Evolutionary conservation across 805 yeast genomes (phyloP).

Genomic region (Metschnikowia orientalis): DNA sequence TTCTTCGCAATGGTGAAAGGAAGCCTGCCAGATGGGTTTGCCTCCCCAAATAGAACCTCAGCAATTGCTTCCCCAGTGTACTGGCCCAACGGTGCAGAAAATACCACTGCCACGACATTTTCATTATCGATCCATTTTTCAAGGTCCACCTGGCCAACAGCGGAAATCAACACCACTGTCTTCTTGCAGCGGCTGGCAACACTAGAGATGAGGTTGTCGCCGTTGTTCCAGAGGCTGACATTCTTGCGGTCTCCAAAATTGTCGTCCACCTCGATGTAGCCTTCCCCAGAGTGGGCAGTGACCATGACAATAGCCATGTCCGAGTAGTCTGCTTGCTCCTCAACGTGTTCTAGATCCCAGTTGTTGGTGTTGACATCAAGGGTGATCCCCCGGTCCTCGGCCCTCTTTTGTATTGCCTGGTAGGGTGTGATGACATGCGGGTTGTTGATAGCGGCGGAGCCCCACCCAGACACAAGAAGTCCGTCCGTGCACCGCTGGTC

Average conservation of each 20-base stretch:
- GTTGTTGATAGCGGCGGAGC: conserved; percentile 55
- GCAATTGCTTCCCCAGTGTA: conserved; percentile 54
- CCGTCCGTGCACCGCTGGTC: conserved; percentile 54
- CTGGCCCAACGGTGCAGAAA: conserved; percentile 55
- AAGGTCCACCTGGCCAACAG: conserved; percentile 58
- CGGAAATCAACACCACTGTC: conserved; percentile 54
- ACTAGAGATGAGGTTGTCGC: conserved; percentile 47
- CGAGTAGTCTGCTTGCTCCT: conserved; percentile 43
- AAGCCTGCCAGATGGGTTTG: conserved; percentile 58
- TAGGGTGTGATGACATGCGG: conserved; percentile 56
- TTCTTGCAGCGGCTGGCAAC: conserved; percentile 49
- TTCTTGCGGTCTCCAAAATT: conserved; percentile 58
- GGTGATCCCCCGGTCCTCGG: conserved; percentile 42
- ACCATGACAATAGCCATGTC: conserved; percentile 55
- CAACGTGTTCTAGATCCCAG: conserved; percentile 42
- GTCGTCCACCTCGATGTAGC: conserved; percentile 52
- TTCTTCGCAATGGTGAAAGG: conserved; percentile 62
- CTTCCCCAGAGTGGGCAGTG: conserved; percentile 55
- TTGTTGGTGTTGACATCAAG: conserved; percentile 44
- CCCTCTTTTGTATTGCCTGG: conserved; percentile 49
- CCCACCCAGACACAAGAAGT: conserved; percentile 58
- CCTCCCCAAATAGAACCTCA: conserved; percentile 55
- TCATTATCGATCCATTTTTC: conserved; percentile 55
- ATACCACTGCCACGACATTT: conserved; percentile 55
- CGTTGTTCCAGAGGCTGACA: conserved; percentile 52